A percentile compares a stretch with the other conserved stretches of the same genome.
Evolutionary conservation across 2,329 filamentous ascomycete genomes (phyloP).

Genomic region (Harringtonia aguacate): DNA sequence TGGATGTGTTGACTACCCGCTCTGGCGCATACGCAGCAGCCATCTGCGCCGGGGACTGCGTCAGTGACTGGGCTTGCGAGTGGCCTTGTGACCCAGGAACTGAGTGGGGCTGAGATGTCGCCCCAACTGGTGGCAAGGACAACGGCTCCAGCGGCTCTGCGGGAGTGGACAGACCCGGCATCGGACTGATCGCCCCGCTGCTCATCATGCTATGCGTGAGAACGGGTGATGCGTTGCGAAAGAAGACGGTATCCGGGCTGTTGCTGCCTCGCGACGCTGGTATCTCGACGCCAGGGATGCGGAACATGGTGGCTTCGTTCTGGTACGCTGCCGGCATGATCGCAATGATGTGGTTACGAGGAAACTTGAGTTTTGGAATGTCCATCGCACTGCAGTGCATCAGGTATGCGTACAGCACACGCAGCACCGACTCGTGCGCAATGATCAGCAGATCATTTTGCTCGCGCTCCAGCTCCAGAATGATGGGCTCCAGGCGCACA

Average conservation of each 20-base stretch:
- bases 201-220: slow-evolving; percentile 50
- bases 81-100: not conserved
- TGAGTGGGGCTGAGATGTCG: not conserved
- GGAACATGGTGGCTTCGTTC: slow-evolving; percentile 85
- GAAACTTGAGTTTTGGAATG: slow-evolving; percentile 87
- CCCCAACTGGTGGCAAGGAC: slow-evolving; percentile 8
- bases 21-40: slow-evolving; percentile 27
- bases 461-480: slow-evolving; percentile 91
- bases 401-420: slow-evolving; percentile 91
- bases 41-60: slow-evolving; percentile 3
- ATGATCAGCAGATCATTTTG: slow-evolving; percentile 98
- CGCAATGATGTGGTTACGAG: slow-evolving; percentile 95
- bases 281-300: slow-evolving; percentile 56
- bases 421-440: slow-evolving; percentile 93
- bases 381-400: slow-evolving; percentile 97
- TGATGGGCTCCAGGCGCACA: slow-evolving; percentile 95
- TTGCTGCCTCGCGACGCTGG: slow-evolving; percentile 6
- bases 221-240: slow-evolving; percentile 61
- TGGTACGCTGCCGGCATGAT: slow-evolving; percentile 97
- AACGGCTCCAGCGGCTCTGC: slow-evolving; percentile 27
- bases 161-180: slow-evolving; percentile 36
- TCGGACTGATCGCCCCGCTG: slow-evolving; percentile 31
- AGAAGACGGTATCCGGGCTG: slow-evolving; percentile 16
- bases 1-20: slow-evolving; percentile 37
- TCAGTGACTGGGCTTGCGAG: slow-evolving; percentile 1